These are phyloP conservation scores for Fusarium coffeatum DNA, from an alignment of 2,329 filamentous ascomycete genomes.

Conservation along the genomic window DNA sequence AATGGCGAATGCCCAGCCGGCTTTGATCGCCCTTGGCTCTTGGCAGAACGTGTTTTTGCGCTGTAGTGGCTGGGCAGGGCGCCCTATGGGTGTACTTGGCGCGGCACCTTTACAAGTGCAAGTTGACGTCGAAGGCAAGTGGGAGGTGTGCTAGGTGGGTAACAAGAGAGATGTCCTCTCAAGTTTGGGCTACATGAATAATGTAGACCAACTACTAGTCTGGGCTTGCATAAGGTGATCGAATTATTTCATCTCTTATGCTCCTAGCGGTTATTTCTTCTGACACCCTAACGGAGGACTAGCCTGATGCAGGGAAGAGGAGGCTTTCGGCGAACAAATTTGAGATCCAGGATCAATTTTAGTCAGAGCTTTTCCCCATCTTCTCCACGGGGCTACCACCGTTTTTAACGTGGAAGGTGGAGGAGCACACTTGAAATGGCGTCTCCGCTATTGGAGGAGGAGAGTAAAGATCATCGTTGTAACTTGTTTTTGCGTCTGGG, in stretches of 20 bases:
- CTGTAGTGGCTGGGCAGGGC: constrained; percentile 28
- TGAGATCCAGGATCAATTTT: constrained; percentile 8
- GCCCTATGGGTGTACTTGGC: neutral
- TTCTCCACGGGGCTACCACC: neutral
- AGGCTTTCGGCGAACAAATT: constrained; percentile 15
- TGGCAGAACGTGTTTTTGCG: constrained; percentile 36
- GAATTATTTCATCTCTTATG: too few relatives aligned
- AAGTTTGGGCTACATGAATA: too few relatives aligned
- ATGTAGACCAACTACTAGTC: accelerated
- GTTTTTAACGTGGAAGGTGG: constrained; percentile 9
- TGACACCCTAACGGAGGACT: neutral
- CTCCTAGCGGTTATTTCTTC: too few relatives aligned
- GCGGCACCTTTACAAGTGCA: neutral
- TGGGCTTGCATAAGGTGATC: too few relatives aligned
- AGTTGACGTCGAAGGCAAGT: neutral
- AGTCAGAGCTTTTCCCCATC: neutral
- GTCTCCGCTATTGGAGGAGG: constrained; percentile 29
- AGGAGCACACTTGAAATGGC: constrained; percentile 13
- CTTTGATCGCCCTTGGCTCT: constrained; percentile 33
- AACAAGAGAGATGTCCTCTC: too few relatives aligned
- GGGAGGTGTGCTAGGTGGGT: neutral
- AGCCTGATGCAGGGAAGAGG: neutral
- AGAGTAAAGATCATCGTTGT: neutral
- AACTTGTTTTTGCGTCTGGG: neutral
- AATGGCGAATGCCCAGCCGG: constrained; percentile 24